Evolutionary conservation across 345 rosid species (phyloP).

Genomic region (Syzygium oleosum): DNA sequence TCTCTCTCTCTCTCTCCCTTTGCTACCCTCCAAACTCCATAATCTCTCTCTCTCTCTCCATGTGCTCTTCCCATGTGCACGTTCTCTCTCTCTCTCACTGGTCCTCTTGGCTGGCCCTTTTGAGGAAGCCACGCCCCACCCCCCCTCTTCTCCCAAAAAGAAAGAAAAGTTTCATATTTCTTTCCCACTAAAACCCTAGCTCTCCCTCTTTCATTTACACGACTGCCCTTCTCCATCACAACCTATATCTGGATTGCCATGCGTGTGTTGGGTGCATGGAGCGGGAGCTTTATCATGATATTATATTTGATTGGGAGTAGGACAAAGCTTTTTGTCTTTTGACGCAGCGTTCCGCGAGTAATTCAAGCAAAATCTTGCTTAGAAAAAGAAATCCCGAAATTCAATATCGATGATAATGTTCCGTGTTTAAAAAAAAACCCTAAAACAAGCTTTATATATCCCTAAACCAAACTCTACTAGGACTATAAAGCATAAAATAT

Average conservation of each 20-base stretch:
- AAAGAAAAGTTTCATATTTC: constrained; percentile 11
- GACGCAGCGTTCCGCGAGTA: no score
- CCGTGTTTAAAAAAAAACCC: no score
- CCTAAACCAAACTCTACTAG: no score
- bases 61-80: neutral
- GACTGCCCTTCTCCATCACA: neutral
- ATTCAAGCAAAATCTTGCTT: no score
- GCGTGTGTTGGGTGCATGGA: neutral
- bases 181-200: constrained; percentile 21
- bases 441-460: no score
- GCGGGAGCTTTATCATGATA: neutral
- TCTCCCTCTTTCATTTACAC: neutral
- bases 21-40: neutral
- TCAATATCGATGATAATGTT: no score
- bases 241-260: neutral
- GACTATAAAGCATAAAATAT: no score
- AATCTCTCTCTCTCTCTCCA: neutral
- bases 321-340: neutral
- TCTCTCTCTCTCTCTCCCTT: neutral
- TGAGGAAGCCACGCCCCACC: neutral
- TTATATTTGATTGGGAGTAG: neutral
- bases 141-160: neutral
- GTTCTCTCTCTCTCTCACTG: neutral
- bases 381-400: no score
- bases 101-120: neutral